Evolutionary conservation across 441 rosid species (phyloP), one percentile per base, ranked within the genome.

Genomic region (Corymbia calophylla): DNA sequence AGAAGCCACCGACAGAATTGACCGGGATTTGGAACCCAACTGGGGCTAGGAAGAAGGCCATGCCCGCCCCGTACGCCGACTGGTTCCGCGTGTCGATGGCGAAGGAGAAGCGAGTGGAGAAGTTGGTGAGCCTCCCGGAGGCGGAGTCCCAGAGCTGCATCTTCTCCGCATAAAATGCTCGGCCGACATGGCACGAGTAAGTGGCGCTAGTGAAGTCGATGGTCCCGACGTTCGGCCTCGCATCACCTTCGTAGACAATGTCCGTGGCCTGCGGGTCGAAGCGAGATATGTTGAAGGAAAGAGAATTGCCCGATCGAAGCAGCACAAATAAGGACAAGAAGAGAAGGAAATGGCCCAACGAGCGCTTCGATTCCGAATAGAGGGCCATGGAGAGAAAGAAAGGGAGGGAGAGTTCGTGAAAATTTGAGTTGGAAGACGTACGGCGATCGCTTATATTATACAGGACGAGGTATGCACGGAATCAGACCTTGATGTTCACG

Each of bases 221-320:
- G 6, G 85, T 62, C 15, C 88, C 88, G 9, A 53, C 87, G 10
- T 60, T 19, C 48, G 88, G 62, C 48, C 21, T 73, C n/a, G 90
- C 90, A 19, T 89, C 70, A 9, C 88, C 88, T 39, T 53, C 86
- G 23, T 86, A 89, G 27, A 70, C 88, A 25, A 89, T 89, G 18
- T 86, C 56, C 5, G 32, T 44, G 23, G 73, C 62, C 14, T 23
- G 27, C 1, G 86, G 4, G 31, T 86, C 47, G 23, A 89, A 86
- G 19, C 23, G 56, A 88, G 88, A 53, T 53, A 89, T 86, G 90
- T 49, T 54, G 66, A 89, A 89, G 8, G 88, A 87, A 13, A 86
- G 23, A 29, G 88, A 53, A 39, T 44, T 11, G 84, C 51, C 84
- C n/a, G 84, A 44, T 21, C 51, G 84, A 77, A 77, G 51, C n/a